Base-by-base conservation (phyloP, 805 yeast genomes). In the Candida pseudofarinosa region DNA sequence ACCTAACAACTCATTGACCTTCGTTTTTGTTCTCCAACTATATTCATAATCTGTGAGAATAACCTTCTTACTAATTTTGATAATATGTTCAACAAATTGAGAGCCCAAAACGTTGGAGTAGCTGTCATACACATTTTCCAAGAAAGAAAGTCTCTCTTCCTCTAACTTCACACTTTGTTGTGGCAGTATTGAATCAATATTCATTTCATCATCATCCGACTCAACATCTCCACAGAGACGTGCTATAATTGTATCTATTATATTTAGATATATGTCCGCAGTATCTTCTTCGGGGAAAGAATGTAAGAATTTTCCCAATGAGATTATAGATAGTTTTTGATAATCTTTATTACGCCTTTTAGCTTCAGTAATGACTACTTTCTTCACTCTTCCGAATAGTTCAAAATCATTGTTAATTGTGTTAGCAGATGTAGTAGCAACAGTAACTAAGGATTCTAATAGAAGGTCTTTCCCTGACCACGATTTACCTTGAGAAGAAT, bases 391-490 rank as follows among this genome's bases (percentile, higher is more conserved):
- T 1, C 58, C 60, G 26, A 67, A 56, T 4, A 78, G 36, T 0
- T 55, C 69, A 1, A 50, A 44, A 26, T 65, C 55, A 1, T 53
- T 42, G 1, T 38, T 7, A 32, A 81, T 50, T 35, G 56, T 66
- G 0, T 50, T 52, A 37, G 69, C 62, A 6, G 80, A 71, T 45
- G 77, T 79, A 14, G 67, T 54, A 0, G 83, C 56, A 26, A 85
- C 69, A 1, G 78, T 62, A 0, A 86, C 84, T 41, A 90, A 64
- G 0, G 96, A 86, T 31, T 79, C 80, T 15, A 88, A 66, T 1
- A 93, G 74, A 20, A 71, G 61, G 51, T 89, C 97, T 54, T 91
- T 91, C 4, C 97, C 98, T 13, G 74, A 73, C 93, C 96, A 91
- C 7, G 91, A 77, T 46, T 95, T 78, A 1, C 97, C 97, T 42